phyloP scores from a whole-genome alignment of 108 stramenopile species.

The Fistulifera pelliculosa region DNA sequence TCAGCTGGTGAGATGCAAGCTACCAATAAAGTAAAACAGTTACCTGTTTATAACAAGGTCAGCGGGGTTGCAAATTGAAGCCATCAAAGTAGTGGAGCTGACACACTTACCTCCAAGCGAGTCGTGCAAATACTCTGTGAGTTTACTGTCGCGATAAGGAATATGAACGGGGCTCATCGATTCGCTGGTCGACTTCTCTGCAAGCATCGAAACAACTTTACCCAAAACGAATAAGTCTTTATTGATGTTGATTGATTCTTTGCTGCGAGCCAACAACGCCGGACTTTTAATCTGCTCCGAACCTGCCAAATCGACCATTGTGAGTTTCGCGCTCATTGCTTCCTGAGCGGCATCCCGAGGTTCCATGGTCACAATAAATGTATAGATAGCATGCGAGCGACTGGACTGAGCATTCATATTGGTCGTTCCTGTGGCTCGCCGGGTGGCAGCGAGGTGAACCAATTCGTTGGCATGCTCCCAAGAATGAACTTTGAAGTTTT shows the following conservation, averaged over 20 bases:
- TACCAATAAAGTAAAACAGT: constrained; percentile 89
- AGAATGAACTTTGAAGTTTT: constrained; percentile 29
- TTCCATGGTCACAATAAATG: constrained; percentile 52
- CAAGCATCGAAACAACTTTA: constrained; percentile 84
- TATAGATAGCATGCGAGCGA: constrained; percentile 93
- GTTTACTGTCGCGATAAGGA: constrained; percentile 90
- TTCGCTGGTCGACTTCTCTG: constrained; percentile 37
- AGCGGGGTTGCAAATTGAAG: too few species aligned
- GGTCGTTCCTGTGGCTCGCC: constrained; percentile 74
- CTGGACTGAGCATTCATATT: constrained; percentile 80
- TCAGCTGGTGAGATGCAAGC: constrained; percentile 90
- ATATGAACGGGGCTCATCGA: constrained; percentile 36
- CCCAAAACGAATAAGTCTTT: constrained; percentile 80
- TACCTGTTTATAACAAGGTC: constrained; percentile 30
- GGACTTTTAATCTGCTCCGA: constrained; percentile 93
- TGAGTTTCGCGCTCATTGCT: constrained; percentile 88
- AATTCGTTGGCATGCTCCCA: constrained; percentile 41
- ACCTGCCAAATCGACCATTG: constrained; percentile 97
- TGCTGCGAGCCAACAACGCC: constrained; percentile 91
- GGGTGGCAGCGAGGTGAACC: constrained; percentile 45
- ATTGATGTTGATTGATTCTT: constrained; percentile 91
- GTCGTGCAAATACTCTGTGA: constrained; percentile 87
- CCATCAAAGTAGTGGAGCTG: constrained; percentile 3
- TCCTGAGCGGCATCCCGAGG: constrained; percentile 23
- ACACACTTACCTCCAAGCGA: constrained; percentile 91